Evolutionary conservation across 257 asterid species (phyloP).

Genomic region (Solanum virginianum): DNA sequence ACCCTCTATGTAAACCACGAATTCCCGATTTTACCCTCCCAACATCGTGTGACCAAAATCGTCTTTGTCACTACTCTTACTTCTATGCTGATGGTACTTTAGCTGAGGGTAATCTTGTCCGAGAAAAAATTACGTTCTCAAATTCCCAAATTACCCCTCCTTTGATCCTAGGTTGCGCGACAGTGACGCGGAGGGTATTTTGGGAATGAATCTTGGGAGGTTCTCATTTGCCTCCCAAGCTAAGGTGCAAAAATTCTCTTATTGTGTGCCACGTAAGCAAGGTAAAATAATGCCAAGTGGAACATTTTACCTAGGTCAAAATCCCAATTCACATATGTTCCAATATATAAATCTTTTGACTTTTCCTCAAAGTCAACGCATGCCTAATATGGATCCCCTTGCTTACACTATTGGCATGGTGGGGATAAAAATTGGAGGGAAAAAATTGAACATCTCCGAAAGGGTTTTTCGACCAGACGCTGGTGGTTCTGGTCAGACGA

Average conservation of each 20-base stretch:
- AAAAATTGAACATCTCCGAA: constrained; percentile 27
- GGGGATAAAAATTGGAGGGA: constrained; percentile 54
- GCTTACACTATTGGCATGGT: constrained; percentile 58
- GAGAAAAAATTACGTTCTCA: constrained; percentile 50
- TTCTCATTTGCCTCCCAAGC: constrained; percentile 69
- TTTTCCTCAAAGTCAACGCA: constrained; percentile 39
- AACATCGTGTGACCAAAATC: constrained; percentile 66
- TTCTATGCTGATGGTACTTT: constrained; percentile 82
- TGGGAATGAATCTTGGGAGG: constrained; percentile 82
- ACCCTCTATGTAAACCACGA: constrained; percentile 64
- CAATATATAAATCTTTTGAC: constrained; percentile 37
- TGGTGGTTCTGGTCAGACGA: constrained; percentile 79
- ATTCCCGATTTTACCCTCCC: constrained; percentile 86
- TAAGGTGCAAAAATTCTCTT: constrained; percentile 49
- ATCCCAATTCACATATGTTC: constrained; percentile 44
- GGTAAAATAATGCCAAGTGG: constrained; percentile 37
- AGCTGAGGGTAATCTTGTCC: constrained; percentile 80
- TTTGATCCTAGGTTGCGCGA: constrained; percentile 56
- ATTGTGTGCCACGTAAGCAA: constrained; percentile 54
- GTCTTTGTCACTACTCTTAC: constrained; percentile 67
- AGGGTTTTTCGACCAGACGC: constrained; percentile 54
- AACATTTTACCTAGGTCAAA: constrained; percentile 52
- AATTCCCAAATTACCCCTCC: constrained; percentile 65
- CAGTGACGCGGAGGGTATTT: constrained; percentile 59
- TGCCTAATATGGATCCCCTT: constrained; percentile 65